These are phyloP conservation scores for Priceomyces medius DNA, from an alignment of 805 yeast species.

Conservation along the genomic window DNA sequence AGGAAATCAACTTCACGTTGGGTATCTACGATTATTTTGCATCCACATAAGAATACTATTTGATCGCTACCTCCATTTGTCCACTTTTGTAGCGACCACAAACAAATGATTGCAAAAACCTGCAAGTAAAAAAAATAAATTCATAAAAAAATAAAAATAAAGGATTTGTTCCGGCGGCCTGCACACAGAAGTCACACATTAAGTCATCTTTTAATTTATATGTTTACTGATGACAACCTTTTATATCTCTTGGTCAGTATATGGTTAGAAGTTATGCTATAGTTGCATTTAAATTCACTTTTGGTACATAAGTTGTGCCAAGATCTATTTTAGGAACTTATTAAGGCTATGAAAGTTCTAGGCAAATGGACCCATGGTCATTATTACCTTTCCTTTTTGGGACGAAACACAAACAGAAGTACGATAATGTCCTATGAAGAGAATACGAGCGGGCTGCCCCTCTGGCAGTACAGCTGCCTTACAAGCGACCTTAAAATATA, in stretches of 20 bases:
- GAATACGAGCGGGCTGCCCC: not conserved
- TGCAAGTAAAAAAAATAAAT: too few relatives aligned
- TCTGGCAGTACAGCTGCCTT: not conserved
- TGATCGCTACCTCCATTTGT: not conserved
- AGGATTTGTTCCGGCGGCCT: slow-evolving; percentile 1
- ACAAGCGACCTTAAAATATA: not conserved
- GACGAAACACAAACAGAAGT: slow-evolving; percentile 1
- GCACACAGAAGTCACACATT: too few relatives aligned
- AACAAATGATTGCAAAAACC: slow-evolving; percentile 2
- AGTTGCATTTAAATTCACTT: too few relatives aligned
- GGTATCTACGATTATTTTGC: too few relatives aligned
- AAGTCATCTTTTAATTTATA: too few relatives aligned
- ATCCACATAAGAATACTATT: too few relatives aligned
- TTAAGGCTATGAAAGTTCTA: not conserved
- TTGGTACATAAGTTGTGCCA: too few relatives aligned
- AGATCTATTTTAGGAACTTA: too few relatives aligned
- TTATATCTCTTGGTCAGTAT: too few relatives aligned
- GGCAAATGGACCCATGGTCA: not conserved
- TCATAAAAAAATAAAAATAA: too few relatives aligned
- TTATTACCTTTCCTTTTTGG: slow-evolving; percentile 1
- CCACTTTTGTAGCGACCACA: not conserved
- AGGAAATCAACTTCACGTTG: not conserved
- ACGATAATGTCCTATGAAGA: not conserved
- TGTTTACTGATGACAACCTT: too few relatives aligned
- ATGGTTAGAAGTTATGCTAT: too few relatives aligned